These are phyloP conservation scores for Claviceps humidiphila DNA, from an alignment of 2,329 filamentous ascomycete species.

Conservation along the genomic window DNA sequence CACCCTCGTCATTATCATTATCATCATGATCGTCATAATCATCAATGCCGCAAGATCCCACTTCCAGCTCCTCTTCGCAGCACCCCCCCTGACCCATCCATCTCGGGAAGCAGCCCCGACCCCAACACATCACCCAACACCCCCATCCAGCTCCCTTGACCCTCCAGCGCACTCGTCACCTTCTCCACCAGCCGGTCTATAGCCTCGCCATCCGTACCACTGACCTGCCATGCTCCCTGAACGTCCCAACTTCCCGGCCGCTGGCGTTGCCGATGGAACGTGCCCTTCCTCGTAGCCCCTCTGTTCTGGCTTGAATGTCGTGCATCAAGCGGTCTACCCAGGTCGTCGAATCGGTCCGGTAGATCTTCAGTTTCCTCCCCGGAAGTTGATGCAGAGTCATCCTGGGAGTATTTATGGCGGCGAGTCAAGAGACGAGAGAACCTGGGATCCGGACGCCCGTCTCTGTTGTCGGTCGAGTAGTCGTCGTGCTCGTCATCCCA, in stretches of 20 bases:
- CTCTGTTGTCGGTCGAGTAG: background rate
- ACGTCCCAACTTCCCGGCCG: slow-evolving; percentile 22
- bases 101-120: slow-evolving; percentile 8
- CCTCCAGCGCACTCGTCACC: slow-evolving; percentile 17
- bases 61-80: background rate
- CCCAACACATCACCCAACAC: slow-evolving; percentile 19
- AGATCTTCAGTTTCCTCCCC: slow-evolving; percentile 29
- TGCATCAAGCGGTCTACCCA: slow-evolving; percentile 27
- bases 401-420: slow-evolving; percentile 6
- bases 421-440: slow-evolving; percentile 17
- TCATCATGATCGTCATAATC: slow-evolving; percentile 6
- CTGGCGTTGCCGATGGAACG: slow-evolving; percentile 26
- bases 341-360: slow-evolving; percentile 33
- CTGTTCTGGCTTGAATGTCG: slow-evolving; percentile 8
- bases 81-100: slow-evolving; percentile 3
- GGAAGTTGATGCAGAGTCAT: slow-evolving; percentile 12
- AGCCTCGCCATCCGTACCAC: slow-evolving; percentile 27
- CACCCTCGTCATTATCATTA: slow-evolving; percentile 8
- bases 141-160: slow-evolving; percentile 18
- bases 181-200: slow-evolving; percentile 22
- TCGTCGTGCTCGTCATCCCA: slow-evolving; percentile 9
- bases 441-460: slow-evolving; percentile 17
- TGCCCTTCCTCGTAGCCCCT: slow-evolving; percentile 26
- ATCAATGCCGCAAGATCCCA: background rate
- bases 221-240: slow-evolving; percentile 30